phyloP scores from a whole-genome alignment of 306 rosid genomes.

The Dalbergia cultrata region DNA sequence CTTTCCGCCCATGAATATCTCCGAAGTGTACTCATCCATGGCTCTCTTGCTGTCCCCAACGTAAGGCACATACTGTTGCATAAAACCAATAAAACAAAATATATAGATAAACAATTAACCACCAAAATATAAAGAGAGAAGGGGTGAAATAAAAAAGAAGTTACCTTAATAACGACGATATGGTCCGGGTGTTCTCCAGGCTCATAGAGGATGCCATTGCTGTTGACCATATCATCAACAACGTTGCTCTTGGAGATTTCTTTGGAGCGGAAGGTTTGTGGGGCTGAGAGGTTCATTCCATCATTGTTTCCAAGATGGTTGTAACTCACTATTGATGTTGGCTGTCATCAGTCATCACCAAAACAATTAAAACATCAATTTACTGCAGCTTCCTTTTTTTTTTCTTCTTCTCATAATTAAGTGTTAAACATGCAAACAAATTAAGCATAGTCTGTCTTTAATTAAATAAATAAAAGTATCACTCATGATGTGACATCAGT shows the following conservation, averaged over 20 bases:
- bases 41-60: constrained; percentile 97
- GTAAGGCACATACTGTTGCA: constrained; percentile 82
- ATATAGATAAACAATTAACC: background rate
- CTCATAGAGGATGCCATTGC: constrained; percentile 88
- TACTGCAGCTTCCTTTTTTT: background rate
- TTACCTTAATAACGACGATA: constrained; percentile 93
- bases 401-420: background rate
- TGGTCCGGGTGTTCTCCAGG: constrained; percentile 99
- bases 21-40: constrained; percentile 97
- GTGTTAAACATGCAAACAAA: constrained; percentile 3
- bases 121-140: background rate
- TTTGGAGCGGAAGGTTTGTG: constrained; percentile 96
- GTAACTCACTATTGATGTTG: constrained; percentile 98
- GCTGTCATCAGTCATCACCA: constrained; percentile 55
- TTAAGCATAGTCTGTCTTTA: too few species aligned
- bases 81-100: background rate
- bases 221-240: constrained; percentile 97
- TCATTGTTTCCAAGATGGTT: constrained; percentile 99
- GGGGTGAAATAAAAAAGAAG: background rate
- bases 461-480: background rate
- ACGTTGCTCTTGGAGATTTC: constrained; percentile 98
- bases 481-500: background rate
- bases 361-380: background rate
- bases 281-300: constrained; percentile 97
- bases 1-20: constrained; percentile 96